Evolutionary conservation across 1,284 basidiomycete species (phyloP).

Genomic region (Lentinula novae-zelandiae): DNA sequence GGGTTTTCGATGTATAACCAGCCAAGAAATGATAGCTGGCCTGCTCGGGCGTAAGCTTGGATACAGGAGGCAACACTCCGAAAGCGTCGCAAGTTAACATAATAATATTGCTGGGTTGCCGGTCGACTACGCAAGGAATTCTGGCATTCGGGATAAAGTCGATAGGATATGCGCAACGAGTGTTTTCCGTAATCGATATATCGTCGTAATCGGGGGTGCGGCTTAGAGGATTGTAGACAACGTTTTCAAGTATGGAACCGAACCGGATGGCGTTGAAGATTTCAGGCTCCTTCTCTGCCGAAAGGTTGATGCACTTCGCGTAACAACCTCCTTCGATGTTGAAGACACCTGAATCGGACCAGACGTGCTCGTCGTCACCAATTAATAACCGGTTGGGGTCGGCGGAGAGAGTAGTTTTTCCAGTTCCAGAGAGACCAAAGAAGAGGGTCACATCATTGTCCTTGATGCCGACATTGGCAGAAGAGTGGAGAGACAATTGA

Average conservation of each 20-base stretch:
- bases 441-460: constrained; percentile 95
- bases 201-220: constrained; percentile 96
- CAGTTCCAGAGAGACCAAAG: constrained; percentile 98
- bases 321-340: constrained; percentile 99
- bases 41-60: constrained; percentile 90
- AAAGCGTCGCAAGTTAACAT: constrained; percentile 99
- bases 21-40: constrained; percentile 98
- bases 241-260: constrained; percentile 98
- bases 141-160: constrained; percentile 95
- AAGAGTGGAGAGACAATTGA: constrained; percentile 98
- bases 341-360: constrained; percentile 98
- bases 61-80: constrained; percentile 96
- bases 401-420: constrained; percentile 96
- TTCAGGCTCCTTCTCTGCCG: constrained; percentile 95
- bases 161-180: constrained; percentile 97
- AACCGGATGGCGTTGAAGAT: constrained; percentile 96
- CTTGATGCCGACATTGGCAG: constrained; percentile 91
- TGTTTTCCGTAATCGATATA: constrained; percentile 97
- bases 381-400: constrained; percentile 90
- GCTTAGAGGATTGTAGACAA: constrained; percentile 90
- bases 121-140: constrained; percentile 84
- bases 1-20: constrained; percentile 96
- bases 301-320: constrained; percentile 97
- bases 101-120: constrained; percentile 93
- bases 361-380: constrained; percentile 98